Conservation (phyloP, 2,329 filamentous ascomycete species). For the Penicillium sclerotiorum region DNA sequence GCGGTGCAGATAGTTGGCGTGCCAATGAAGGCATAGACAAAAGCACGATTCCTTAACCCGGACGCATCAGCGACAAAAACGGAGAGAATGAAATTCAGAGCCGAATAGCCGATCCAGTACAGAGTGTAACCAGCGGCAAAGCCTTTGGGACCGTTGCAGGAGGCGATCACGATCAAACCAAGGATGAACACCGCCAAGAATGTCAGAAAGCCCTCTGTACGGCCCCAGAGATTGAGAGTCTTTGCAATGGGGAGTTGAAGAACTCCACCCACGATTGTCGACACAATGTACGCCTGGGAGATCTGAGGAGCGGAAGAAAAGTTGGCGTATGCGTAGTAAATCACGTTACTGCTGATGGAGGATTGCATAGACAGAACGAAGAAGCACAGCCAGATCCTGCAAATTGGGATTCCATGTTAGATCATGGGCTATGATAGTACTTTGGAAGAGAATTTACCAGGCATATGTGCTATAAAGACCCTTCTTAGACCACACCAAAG, state of each 20-base stretch:
- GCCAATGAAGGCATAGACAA: slow-evolving; percentile 61
- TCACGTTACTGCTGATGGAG: slow-evolving; percentile 44
- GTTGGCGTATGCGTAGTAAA: slow-evolving; percentile 53
- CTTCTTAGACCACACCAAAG: slow-evolving; percentile 48
- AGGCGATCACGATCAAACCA: slow-evolving; percentile 63
- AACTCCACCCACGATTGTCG: slow-evolving; percentile 52
- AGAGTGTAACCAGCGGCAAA: slow-evolving; percentile 57
- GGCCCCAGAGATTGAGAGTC: slow-evolving; percentile 54
- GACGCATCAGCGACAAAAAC: slow-evolving; percentile 68
- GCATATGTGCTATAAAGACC: slow-evolving; percentile 36
- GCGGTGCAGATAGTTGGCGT: slow-evolving; percentile 66
- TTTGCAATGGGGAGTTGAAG: slow-evolving; percentile 39
- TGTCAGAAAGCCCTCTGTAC: slow-evolving; percentile 58
- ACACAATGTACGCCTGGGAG: slow-evolving; percentile 56
- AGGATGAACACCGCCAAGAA: slow-evolving; percentile 51
- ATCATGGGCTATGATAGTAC: too few relatives aligned
- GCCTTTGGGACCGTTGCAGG: slow-evolving; percentile 60
- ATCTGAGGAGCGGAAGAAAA: slow-evolving; percentile 54
- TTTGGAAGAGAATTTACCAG: slow-evolving; percentile 26
- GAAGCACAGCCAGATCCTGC: slow-evolving; percentile 51
- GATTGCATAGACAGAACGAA: slow-evolving; percentile 48
- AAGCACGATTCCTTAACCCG: slow-evolving; percentile 59
- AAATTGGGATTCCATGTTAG: neutral
- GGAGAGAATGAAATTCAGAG: slow-evolving; percentile 53
- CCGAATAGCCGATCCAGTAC: slow-evolving; percentile 58